Base-by-base conservation (phyloP, 163 green algal species). In the Dunaliella salina region DNA sequence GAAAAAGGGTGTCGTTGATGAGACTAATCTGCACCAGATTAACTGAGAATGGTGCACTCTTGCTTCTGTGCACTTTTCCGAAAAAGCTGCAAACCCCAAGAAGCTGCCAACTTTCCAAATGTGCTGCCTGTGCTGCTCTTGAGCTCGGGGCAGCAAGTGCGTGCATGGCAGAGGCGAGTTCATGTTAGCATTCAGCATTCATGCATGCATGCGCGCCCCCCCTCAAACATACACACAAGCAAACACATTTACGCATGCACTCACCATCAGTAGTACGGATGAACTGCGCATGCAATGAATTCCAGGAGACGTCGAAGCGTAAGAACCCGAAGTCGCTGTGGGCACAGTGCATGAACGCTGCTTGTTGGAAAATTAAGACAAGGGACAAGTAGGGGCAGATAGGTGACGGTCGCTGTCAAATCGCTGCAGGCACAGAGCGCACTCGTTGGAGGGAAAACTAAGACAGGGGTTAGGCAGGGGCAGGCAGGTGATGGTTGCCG, bases 241-340 rank as follows among this genome's bases (percentile, higher is more conserved):
- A 84, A 22, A 84, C 40, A 84, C 80, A 84, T 69, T 32, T 33
- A 84, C 40, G 72, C 80, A 84, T 25, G 5, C 30, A 35, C 63
- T 75, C 63, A 75, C 63, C 63, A 29, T 75, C 63, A 75, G 20
- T 12, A 75, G 63, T 75, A 29, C 63, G 4, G 63, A 75, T 75
- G 11, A 75, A 75, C 63, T 75, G 22, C 20, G 63, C 24, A 5
- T 75, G 63, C 63, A 75, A 29, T 1, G 63, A 75, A 12, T 75
- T 12, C 24, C 24, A 29, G 11, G 63, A 75, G 63, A 75, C 63
- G 20, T 75, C 63, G 20, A 75, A 29, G 22, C 63, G 63, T 30
- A 75, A 80, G 32, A 85, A 33, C 1, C 32, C 50, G 80, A 50
- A 45, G 32, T 57, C 78, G 13, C 75, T 45, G 75, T n/a, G n/a